Base-by-base conservation (phyloP, 108 stramenopile genomes). In the Skeletonema grethae region DNA sequence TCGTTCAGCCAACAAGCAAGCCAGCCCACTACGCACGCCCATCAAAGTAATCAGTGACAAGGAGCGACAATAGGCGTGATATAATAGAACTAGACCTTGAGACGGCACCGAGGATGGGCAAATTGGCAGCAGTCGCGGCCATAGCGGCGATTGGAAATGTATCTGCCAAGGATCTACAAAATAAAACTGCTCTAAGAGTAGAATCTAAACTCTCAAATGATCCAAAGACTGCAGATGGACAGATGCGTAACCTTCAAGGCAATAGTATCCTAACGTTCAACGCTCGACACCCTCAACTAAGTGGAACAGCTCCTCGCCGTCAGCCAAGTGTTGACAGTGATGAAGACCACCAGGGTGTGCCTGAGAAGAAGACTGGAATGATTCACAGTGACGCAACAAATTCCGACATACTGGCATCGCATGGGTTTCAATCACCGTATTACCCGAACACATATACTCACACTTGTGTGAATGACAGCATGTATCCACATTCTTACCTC, bases 401-500 rank as follows among this genome's bases (percentile, higher is more conserved):
- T 53, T 20, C 50, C 8, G 22, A 53, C 22, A 2, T 53, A 5
- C 20, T 53, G 22, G 50, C 50, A 53, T 53, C 50, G 9, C 50
- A 53, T 53, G 50, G 53, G 7, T 32, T 57, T 29, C 66, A 36
- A 46, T 20, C 46, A 7, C 78, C 78, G 48, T 79, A 62, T 65
- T 79, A 79, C 57, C 78, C 78, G 3, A 65, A 65, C 25, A 41
- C 65, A 28, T 5, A 38, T 34, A 57, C 55, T 1, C 32, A 50
- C 53, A 79, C 70, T n/a, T 79, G 78, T 63, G 53, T 56, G 35
- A 71, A 61, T 18, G 78, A 79, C 31, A 50, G 67, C 30, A 48
- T 34, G 7, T 79, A 79, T 30, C 78, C 78, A 13, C 39, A 67
- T 41, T 67, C 72, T 43, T 79, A 72, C 46, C 67, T 79, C 30